Evolutionary conservation across 768 basidiomycete genomes (phyloP), one percentile per base, ranked within the genome.

Genomic region (Piloderma croceum): DNA sequence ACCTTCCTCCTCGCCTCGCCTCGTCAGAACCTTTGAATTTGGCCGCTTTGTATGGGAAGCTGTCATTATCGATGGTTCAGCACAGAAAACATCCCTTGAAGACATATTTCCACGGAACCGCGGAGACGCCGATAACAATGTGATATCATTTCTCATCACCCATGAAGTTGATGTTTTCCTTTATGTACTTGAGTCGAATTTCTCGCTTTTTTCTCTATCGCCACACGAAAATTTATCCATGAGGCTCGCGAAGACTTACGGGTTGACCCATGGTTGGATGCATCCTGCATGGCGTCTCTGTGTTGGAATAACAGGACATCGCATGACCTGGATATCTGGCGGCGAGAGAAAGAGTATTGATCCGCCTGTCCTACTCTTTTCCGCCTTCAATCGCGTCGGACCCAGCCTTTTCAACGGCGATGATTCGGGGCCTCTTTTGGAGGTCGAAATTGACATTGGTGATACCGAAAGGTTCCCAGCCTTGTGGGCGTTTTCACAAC

Each of bases 401-500:
- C 15, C 27, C 27, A 9, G 15, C 27, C 10, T 15, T 9, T 9
- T n/a, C n/a, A n/a, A 9, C 9, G 10, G 9, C 15, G 27, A 29
- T 15, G 27, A 15, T n/a, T n/a, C n/a, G n/a, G n/a, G n/a, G n/a
- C n/a, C n/a, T n/a, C n/a, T n/a, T n/a, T n/a, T n/a, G n/a, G n/a
- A n/a, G n/a, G n/a, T n/a, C n/a, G n/a, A n/a, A n/a, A n/a, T n/a
- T n/a, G n/a, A n/a, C n/a, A n/a, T n/a, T 13, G 6, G 31, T n/a
- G 32, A 36, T 7, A 11, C 18, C n/a, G 31, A 38, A 9, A 31
- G 25, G 9, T 17, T 31, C 6, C 38, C 38, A 18, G 46, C 39
- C 3, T 36, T 48, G 3, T 48, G 46, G 46, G 43, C 38, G 4
- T 13, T 44, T 13, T 39, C 46, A 3, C 4, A 13, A 7, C 12